Base-by-base conservation (phyloP, 2,329 filamentous ascomycete species). In the Fusarium sp. region DNA sequence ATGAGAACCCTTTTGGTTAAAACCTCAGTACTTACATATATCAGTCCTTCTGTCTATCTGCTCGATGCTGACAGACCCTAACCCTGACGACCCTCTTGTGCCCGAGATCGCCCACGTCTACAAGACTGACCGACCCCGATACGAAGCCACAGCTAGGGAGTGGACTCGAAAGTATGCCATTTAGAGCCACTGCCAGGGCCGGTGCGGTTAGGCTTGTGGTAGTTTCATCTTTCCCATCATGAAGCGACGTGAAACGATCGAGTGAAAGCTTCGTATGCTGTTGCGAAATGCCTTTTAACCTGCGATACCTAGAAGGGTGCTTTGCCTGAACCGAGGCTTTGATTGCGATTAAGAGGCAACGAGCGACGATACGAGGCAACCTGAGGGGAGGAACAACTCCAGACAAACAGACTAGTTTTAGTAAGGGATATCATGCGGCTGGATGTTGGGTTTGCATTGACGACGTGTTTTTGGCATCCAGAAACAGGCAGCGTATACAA, bases 161-260 rank as follows among this genome's bases (percentile, higher is more conserved):
- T 99, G 96, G 96, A 99, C 96, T 79, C 91, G 95, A 83, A 99
- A 99, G 89, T 98, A 98, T 83, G 96, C 96, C 81, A 96, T 98
- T 84, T 98, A 88, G 77, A 69, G 59, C 50, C 67, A 54, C 55
- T 60, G 63, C 41, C 48, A 63, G 52, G 60, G 59, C 56, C 67
- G 73, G 55, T 68, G 68, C 60, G 73, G 75, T 68, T 75, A 71
- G 73, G 74, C 69, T 68, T 75, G 71, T 71, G 69, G 64, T 76
- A 75, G 69, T 75, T 78, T 67, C 65, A 64, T 71, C 66, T 72
- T 74, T 70, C 65, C 71, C 50, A 74, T 77, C 68, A 73, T 74
- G 73, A 73, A 60, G 72, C 71, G 68, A 74, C 60, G 71, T 76
- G 73, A 67, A 73, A 73, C 72, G 71, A 71, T 69, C 70, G 64